Evolutionary conservation across 2,329 filamentous ascomycete species (phyloP).

Genomic region (Fusarium algeriense): DNA sequence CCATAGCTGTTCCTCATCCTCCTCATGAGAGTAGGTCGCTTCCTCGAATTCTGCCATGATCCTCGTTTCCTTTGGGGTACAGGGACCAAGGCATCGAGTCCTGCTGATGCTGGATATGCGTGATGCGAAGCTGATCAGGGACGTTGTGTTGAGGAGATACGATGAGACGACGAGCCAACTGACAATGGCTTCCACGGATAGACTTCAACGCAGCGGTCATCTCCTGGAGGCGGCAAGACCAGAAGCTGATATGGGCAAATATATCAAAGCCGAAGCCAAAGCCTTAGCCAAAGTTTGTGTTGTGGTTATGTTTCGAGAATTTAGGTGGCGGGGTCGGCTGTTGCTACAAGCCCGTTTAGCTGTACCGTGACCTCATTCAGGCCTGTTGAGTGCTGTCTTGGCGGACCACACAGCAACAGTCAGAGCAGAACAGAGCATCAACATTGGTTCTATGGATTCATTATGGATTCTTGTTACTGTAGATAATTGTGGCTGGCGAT

Average conservation of each 20-base stretch:
- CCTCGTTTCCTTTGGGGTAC: constrained; percentile 46
- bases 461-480: constrained; percentile 1
- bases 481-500: constrained; percentile 16
- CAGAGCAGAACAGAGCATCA: constrained; percentile 3
- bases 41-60: constrained; percentile 73
- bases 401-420: constrained; percentile 30
- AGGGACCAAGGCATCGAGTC: constrained; percentile 54
- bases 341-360: constrained; percentile 28
- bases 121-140: constrained; percentile 11
- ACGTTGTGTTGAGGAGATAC: constrained; percentile 24
- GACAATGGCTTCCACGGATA: constrained; percentile 32
- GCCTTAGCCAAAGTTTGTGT: constrained; percentile 18
- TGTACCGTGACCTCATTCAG: constrained; percentile 45
- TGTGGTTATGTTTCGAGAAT: constrained; percentile 38
- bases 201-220: constrained; percentile 38
- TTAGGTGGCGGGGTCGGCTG: constrained; percentile 45
- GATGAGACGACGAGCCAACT: constrained; percentile 33
- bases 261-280: constrained; percentile 18
- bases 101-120: constrained; percentile 28
- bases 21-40: constrained; percentile 75
- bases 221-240: constrained; percentile 30
- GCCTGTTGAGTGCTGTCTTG: constrained; percentile 37
- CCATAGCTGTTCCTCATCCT: constrained; percentile 91
- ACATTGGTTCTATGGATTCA: not conserved
- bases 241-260: constrained; percentile 11